Base-by-base conservation (phyloP, 2,329 filamentous ascomycete species). In the Parasarocladium wereldwijsianum region DNA sequence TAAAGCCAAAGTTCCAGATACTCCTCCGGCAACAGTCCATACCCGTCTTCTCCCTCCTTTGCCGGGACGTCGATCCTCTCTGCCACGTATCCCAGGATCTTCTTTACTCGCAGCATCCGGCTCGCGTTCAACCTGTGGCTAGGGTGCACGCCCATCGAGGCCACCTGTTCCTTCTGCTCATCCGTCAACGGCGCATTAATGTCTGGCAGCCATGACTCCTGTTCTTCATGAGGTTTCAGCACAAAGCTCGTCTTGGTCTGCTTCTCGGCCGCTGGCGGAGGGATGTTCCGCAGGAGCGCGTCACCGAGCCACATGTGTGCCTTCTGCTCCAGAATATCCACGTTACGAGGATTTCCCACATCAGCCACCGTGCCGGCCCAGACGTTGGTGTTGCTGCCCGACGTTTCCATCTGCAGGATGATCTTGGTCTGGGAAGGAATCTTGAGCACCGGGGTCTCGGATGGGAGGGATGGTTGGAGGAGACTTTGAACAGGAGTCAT, bases 1-100 rank as follows among this genome's bases (percentile, higher is more conserved):
- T 94, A 86, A 54, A 90, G 96, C 51, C 93, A 93, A 29, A 98
- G 59, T 50, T 98, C 90, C 18, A 98, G 60, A 54, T 94, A 94
- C 46, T 96, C 84, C 49, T 96, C 87, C 1, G 87, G 82, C 43
- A 70, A 76, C 46, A 92, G 56, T 11, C 60, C 62, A 31, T 71
- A 59, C 8, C 66, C 58, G 29, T 75, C 68, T 4, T 64, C 58
- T 14, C 24, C 24, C 31, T 73, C 64, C 29, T 74, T 64, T 0
- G 66, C 58, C n/a, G 65, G 64, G 6, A 71, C 65, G 42, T 96
- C 87, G 34, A 98, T 87, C 32, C 86, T 70, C 53, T 98, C 90
- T 1, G 85, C 83, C 12, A 98, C 73, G 44, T 98, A 98, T 0
- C 76, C 73, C 34, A 96, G 58, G 14, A 98, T 90, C 62, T 98